phyloP scores from a whole-genome alignment of 2,329 filamentous ascomycete genomes.

The Alternaria viburni region DNA sequence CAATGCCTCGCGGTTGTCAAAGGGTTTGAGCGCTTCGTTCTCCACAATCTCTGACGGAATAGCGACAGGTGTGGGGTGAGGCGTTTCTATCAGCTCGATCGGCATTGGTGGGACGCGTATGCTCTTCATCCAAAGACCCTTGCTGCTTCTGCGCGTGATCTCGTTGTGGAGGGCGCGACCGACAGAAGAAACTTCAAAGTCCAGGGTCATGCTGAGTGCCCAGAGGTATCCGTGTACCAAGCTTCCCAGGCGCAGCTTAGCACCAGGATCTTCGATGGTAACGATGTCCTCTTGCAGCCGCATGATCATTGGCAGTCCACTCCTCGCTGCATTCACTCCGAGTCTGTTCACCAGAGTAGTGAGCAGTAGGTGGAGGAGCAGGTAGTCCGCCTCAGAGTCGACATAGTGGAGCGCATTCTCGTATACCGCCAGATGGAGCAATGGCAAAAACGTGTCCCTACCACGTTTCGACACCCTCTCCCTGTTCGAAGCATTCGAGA shows the following conservation, averaged over 20 bases:
- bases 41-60: conserved; percentile 36
- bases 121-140: conserved; percentile 79
- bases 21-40: conserved; percentile 65
- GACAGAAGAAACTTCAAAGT: conserved; percentile 72
- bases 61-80: conserved; percentile 29
- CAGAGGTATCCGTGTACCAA: conserved; percentile 90
- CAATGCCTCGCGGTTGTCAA: conserved; percentile 73
- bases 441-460: conserved; percentile 76
- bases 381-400: conserved; percentile 72
- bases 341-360: conserved; percentile 75
- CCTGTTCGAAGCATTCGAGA: conserved; percentile 69
- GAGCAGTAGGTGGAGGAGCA: conserved; percentile 78
- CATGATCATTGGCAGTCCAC: conserved; percentile 86
- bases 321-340: conserved; percentile 80
- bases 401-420: conserved; percentile 76
- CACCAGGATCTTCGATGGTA: conserved; percentile 66
- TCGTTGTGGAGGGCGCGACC: conserved; percentile 77
- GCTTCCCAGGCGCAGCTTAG: conserved; percentile 81
- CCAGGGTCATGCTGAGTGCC: conserved; percentile 77
- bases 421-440: conserved; percentile 87
- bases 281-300: conserved; percentile 84
- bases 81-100: conserved; percentile 63
- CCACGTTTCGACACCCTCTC: conserved; percentile 63
- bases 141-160: conserved; percentile 73
- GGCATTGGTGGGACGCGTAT: conserved; percentile 73